These are phyloP conservation scores for Vanilla planifolia DNA, from an alignment of 106 monocot species.

Conservation along the genomic window DNA sequence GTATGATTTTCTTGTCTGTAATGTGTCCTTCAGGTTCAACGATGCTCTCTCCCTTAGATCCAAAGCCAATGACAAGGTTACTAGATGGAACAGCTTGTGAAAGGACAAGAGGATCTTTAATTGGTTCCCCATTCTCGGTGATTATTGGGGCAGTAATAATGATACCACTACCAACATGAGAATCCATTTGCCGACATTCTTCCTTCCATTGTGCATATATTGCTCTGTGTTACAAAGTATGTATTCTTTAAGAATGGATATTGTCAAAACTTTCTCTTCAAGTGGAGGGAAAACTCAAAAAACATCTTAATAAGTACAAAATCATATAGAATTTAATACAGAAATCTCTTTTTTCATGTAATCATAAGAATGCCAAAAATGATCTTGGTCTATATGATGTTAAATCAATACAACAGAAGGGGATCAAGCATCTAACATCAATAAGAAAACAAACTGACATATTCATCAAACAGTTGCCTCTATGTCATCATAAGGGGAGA, in stretches of 20 bases:
- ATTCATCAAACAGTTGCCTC: too few relatives aligned
- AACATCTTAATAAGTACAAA: neutral
- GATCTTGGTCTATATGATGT: too few relatives aligned
- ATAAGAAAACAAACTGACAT: too few relatives aligned
- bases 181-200: constrained; percentile 73
- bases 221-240: constrained; percentile 33
- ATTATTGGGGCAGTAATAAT: constrained; percentile 87
- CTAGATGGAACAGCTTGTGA: constrained; percentile 34
- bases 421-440: too few relatives aligned
- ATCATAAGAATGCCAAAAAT: too few relatives aligned
- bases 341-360: too few relatives aligned
- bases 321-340: too few relatives aligned
- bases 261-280: neutral
- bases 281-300: neutral
- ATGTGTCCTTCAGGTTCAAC: neutral
- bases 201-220: constrained; percentile 80
- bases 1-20: constrained; percentile 62
- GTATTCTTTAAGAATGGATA: neutral
- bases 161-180: constrained; percentile 78
- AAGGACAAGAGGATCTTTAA: constrained; percentile 72
- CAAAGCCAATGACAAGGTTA: neutral
- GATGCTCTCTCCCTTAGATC: neutral
- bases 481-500: too few relatives aligned
- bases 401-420: too few relatives aligned
- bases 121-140: constrained; percentile 75